Evolutionary conservation across 306 rosid genomes (phyloP), one percentile per base, ranked within the genome.

Genomic region (Fagus crenata): DNA sequence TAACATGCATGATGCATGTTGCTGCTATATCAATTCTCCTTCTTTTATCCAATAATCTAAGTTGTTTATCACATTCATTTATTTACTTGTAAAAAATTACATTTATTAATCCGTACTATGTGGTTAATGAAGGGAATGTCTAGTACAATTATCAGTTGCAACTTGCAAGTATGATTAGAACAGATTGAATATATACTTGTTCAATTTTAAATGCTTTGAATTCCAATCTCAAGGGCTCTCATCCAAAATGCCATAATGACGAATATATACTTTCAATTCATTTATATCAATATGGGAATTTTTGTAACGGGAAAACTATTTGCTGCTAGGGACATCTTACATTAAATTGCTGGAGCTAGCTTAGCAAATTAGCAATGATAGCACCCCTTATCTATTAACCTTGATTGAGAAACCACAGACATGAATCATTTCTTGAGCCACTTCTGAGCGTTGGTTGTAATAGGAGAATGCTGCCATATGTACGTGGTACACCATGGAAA

Each of bases 31-130:
- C 13, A 18, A 58, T 58, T 28, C 6, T 58, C 33, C 3, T 58
- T 22, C 37, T 28, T 58, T 58, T 28, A 58, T 58, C 64, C 33
- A 18, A 28, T 6, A 6, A 8, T 9, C 31, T 58, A 5, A 7
- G 0, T 58, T 58, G 64, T 58, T 28, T 7, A 28, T 8, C 64
- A 28, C 64, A 28, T 28, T 58, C 64, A 58, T 28, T 58, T 46
- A 46, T 46, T 46, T 46, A 46, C 14, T 46, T 9, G 51, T 46
- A 9, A 12, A 46, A 7, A 12, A 46, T 46, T 9, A 9, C 51
- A 46, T 46, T 36, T 51, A 71, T 36, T 73, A 67, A 59, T 51
- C 75, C 86, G 74, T 41, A 65, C 81, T 75, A 67, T 67, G 84
- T 72, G 81, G 68, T 49, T 64, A 37, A 60, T 49, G 18, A 60